These are phyloP conservation scores for Globisporangium iwayamae DNA, from an alignment of 352 stramenopile species.

Conservation along the genomic window DNA sequence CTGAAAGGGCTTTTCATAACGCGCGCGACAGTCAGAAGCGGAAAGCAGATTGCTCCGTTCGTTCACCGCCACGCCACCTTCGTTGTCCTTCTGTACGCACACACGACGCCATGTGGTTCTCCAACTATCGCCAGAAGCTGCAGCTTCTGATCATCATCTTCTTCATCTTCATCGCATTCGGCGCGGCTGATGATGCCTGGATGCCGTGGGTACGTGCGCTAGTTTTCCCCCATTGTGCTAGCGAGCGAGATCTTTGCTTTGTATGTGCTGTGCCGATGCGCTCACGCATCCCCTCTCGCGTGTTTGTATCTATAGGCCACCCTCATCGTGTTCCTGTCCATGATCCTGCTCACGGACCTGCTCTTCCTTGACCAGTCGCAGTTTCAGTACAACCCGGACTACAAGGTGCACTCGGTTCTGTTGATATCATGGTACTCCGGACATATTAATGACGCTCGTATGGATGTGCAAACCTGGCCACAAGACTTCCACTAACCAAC, in stretches of 20 bases:
- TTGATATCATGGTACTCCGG: background rate
- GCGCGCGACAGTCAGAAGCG: background rate
- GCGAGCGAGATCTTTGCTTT: constrained; percentile 4
- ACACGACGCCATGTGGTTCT: constrained; percentile 63
- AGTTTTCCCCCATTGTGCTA: background rate
- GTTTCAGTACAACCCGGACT: constrained; percentile 84
- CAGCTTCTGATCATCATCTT: constrained; percentile 80
- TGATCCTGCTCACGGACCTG: constrained; percentile 69
- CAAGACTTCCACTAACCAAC: no score
- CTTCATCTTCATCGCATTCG: constrained; percentile 82
- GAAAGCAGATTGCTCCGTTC: constrained; percentile 1
- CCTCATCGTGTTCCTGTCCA: constrained; percentile 70
- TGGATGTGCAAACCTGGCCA: no score
- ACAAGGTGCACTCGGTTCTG: constrained; percentile 52
- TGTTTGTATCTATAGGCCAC: constrained; percentile 34
- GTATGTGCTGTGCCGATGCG: background rate
- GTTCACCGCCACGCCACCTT: background rate
- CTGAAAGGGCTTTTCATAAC: constrained; percentile 8
- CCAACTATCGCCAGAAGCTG: constrained; percentile 69
- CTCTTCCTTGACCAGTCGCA: constrained; percentile 68
- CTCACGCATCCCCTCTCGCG: background rate
- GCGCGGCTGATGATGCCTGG: constrained; percentile 65
- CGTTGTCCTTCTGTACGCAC: no score
- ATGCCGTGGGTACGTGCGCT: constrained; percentile 67
- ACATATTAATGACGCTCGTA: background rate